Evolutionary conservation across 2,329 filamentous ascomycete genomes (phyloP), one percentile per base, ranked within the genome.

Genomic region (Penicillium expansum): DNA sequence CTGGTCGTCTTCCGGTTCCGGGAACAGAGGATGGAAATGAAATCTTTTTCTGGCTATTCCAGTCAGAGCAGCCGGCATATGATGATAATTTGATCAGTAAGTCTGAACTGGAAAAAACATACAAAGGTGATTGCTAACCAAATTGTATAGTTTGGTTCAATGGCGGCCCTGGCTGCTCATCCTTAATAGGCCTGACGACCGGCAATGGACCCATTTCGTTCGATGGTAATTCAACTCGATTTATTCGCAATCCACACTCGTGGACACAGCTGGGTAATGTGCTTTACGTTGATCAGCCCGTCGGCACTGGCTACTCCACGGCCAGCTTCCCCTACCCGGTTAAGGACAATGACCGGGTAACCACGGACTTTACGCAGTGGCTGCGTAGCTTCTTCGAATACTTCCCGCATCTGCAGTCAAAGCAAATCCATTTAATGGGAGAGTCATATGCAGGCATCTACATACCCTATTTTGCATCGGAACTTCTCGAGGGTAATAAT

Each of bases 381-480:
- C 61, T 75, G 32, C 56, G 62, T 29, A 59, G 45, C 6, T 74
- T 75, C 59, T 67, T 72, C 30, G 30, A 48, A 3, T 35, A 62
- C 10, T 74, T 75, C 55, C 69, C 71, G 2, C 62, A 71, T 22
- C 59, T 74, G 2, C 58, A 65, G n/a, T 61, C 62, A 4, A 73
- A 73, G 52, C 65, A 66, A 10, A 64, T 72, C 1, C 69, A 74
- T 55, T 30, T 75, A n/a, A 70, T 74, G 48, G 73, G 72, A n/a
- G 71, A 75, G 56, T 74, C 71, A 10, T 75, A 73, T 55, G 72
- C 69, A 7, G 73, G 73, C 0, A 69, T 74, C 43, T 74, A 73
- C 53, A 67, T 76, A 24, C 73, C 74, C 1, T 74, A 75, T 29
- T 69, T 76, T 41, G 69, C 72, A 20, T 60, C 63, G 6, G 66